A percentile compares a stretch with the other conserved stretches of the same genome.
Evolutionary conservation across 306 rosid species (phyloP).

Genomic region (Quercus berberidifolia): DNA sequence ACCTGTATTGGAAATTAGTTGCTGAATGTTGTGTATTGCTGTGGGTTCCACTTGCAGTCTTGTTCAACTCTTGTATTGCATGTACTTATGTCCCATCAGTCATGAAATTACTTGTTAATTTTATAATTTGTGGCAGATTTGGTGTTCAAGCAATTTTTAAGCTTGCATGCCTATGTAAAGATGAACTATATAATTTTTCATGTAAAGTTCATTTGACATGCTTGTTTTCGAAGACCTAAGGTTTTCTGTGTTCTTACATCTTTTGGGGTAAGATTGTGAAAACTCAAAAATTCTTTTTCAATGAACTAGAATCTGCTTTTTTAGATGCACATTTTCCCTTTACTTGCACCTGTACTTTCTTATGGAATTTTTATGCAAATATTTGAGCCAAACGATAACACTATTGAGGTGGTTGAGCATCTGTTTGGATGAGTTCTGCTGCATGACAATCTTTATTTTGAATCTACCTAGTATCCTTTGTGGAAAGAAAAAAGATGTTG

Average conservation of each 20-base stretch:
- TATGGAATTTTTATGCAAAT: slow-evolving; percentile 4
- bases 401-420: not conserved
- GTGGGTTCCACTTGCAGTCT: not conserved
- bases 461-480: not conserved
- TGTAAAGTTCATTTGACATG: not conserved
- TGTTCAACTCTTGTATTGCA: not conserved
- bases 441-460: not conserved
- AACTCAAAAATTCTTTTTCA: not conserved
- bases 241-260: not conserved
- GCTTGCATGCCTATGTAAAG: not conserved
- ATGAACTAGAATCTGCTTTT: not conserved
- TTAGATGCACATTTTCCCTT: not conserved
- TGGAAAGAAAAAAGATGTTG: not conserved
- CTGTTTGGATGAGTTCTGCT: not conserved
- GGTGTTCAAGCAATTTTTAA: not conserved
- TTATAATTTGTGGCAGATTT: not conserved
- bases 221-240: not conserved
- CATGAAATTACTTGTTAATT: not conserved
- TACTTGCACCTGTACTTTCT: not conserved
- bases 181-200: not conserved
- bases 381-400: not conserved
- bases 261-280: not conserved
- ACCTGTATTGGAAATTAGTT: not conserved
- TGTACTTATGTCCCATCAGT: not conserved
- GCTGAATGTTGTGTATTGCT: not conserved